phyloP scores from a whole-genome alignment of 306 rosid species.

The Ziziphus jujuba region DNA sequence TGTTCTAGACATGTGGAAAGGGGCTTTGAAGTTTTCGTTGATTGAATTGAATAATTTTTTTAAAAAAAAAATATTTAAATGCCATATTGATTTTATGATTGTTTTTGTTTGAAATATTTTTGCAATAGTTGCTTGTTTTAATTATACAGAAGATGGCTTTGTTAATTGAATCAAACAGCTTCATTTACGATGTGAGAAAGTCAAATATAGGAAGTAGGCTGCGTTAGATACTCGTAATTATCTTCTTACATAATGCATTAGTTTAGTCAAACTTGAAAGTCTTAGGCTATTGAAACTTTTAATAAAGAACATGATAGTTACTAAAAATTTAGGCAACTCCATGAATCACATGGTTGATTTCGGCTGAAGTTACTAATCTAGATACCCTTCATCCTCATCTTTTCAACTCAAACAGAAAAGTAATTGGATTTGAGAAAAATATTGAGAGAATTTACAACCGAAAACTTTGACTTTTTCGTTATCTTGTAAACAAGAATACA shows the following conservation, averaged over 20 bases:
- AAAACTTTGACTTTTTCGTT: constrained; percentile 3
- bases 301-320: neutral
- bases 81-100: no score
- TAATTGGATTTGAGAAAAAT: neutral
- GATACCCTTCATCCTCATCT: neutral
- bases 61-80: no score
- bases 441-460: neutral
- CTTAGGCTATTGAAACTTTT: neutral
- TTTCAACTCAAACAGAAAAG: neutral
- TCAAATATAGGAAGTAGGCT: constrained; percentile 4
- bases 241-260: neutral
- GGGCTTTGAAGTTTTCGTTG: no score
- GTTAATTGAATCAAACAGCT: neutral
- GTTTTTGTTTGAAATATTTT: no score
- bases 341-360: neutral
- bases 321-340: neutral
- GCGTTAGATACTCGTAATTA: neutral
- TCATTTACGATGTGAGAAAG: constrained; percentile 2
- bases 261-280: constrained; percentile 9
- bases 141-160: neutral
- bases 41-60: no score
- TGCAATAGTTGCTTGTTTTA: no score
- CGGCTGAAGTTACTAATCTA: neutral
- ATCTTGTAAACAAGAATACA: neutral
- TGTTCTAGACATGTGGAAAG: neutral